phyloP scores from a whole-genome alignment of 805 yeast species.

The Helenozyma baotianmanensis region DNA sequence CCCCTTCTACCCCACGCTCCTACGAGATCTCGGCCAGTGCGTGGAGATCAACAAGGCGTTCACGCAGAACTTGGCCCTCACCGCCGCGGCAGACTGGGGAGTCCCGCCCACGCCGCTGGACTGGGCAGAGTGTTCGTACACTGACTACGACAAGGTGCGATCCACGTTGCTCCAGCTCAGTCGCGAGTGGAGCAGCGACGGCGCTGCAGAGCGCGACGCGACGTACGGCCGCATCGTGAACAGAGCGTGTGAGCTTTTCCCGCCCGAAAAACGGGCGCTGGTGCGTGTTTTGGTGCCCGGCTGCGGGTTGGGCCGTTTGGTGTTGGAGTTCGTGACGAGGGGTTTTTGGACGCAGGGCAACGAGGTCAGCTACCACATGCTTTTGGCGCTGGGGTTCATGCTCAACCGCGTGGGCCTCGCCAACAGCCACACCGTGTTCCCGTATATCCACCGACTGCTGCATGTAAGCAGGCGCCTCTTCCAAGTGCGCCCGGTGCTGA shows the following conservation, averaged over 20 bases:
- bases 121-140: constrained; percentile 39
- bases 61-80: constrained; percentile 37
- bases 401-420: constrained; percentile 43
- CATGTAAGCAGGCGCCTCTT: constrained; percentile 40
- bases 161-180: constrained; percentile 52
- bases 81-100: constrained; percentile 50
- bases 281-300: constrained; percentile 56
- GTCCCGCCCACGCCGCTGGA: constrained; percentile 28
- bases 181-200: constrained; percentile 62
- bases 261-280: constrained; percentile 32
- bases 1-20: constrained; percentile 47
- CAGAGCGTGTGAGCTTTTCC: constrained; percentile 31
- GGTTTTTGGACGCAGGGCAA: constrained; percentile 67
- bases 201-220: constrained; percentile 38
- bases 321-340: constrained; percentile 47
- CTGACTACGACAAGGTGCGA: constrained; percentile 54
- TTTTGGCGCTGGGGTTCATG: constrained; percentile 50
- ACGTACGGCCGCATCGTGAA: constrained; percentile 37
- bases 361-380: constrained; percentile 63
- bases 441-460: constrained; percentile 51
- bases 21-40: constrained; percentile 37
- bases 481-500: constrained; percentile 46
- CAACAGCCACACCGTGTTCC: constrained; percentile 42
- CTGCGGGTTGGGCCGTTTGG: constrained; percentile 58
- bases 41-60: constrained; percentile 44